These are phyloP conservation scores for Aspergillus tamarii DNA, from an alignment of 2,329 filamentous ascomycete species.

Conservation along the genomic window DNA sequence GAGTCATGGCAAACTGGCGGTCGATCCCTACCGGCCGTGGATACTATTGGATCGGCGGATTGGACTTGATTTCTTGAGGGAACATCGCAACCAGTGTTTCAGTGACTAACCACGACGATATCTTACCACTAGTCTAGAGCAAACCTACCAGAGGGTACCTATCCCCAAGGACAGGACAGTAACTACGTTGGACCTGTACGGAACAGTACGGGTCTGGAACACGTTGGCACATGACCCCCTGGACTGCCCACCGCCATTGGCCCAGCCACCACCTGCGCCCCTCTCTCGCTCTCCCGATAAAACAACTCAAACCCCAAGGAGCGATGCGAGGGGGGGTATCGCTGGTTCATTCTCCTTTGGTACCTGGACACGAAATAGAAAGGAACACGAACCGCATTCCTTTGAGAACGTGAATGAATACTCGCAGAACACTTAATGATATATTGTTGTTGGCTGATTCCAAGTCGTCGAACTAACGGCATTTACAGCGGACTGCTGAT, in stretches of 20 bases:
- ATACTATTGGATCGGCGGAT: neutral
- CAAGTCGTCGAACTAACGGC: neutral
- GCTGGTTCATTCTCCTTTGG: neutral
- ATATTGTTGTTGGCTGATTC: neutral
- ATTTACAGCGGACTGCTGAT: constrained; percentile 5
- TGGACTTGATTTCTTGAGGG: neutral
- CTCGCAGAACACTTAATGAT: neutral
- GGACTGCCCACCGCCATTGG: constrained; percentile 9
- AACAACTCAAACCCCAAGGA: constrained; percentile 9
- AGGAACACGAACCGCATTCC: constrained; percentile 1
- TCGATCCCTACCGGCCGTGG: neutral
- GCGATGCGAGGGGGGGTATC: constrained; percentile 6
- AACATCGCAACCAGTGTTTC: constrained; percentile 2
- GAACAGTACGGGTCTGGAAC: constrained; percentile 11
- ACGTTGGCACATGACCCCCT: constrained; percentile 11
- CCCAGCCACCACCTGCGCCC: constrained; percentile 12
- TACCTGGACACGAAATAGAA: constrained; percentile 1
- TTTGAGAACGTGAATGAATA: neutral
- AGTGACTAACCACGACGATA: neutral
- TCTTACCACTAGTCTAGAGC: constrained; percentile 4
- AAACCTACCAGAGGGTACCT: neutral
- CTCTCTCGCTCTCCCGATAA: constrained; percentile 5
- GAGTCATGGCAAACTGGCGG: neutral
- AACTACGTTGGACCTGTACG: constrained; percentile 13
- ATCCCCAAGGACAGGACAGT: constrained; percentile 5